Conservation (phyloP, 2,329 filamentous ascomycete species). For the Hypoxylon sp. region DNA sequence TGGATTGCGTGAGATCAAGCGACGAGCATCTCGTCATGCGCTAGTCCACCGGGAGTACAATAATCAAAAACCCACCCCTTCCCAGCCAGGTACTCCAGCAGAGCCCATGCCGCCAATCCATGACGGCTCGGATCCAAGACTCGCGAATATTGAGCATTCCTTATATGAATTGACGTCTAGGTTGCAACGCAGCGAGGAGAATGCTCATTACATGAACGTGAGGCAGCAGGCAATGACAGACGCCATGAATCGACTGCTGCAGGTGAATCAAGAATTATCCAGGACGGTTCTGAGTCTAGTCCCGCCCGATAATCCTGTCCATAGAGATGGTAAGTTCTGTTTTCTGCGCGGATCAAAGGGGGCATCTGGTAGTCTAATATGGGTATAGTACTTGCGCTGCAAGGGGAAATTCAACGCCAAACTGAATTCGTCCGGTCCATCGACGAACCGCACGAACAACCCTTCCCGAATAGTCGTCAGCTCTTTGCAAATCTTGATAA, state of each 20-base stretch:
- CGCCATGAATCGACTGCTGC: constrained; percentile 76
- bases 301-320: constrained; percentile 80
- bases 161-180: constrained; percentile 84
- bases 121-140: constrained; percentile 82
- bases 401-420: constrained; percentile 73
- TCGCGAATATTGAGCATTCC: constrained; percentile 83
- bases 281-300: constrained; percentile 80
- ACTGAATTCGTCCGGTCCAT: constrained; percentile 69
- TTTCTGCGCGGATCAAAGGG: constrained; percentile 30
- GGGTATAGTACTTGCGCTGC: constrained; percentile 67
- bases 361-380: constrained; percentile 50
- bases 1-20: constrained; percentile 93
- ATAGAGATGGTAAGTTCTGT: constrained; percentile 81
- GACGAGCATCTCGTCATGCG: constrained; percentile 91
- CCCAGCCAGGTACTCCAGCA: constrained; percentile 87
- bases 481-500: constrained; percentile 79
- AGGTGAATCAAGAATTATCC: constrained; percentile 89
- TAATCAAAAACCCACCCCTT: constrained; percentile 79
- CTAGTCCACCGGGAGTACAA: constrained; percentile 94
- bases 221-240: constrained; percentile 89
- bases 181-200: constrained; percentile 87
- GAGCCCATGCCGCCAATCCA: constrained; percentile 80
- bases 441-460: constrained; percentile 77
- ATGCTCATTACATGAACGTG: constrained; percentile 80
- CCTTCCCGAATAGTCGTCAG: constrained; percentile 74